Conservation (phyloP, 2,329 filamentous ascomycete species). For the Neofusicoccum kwambonambiense region DNA sequence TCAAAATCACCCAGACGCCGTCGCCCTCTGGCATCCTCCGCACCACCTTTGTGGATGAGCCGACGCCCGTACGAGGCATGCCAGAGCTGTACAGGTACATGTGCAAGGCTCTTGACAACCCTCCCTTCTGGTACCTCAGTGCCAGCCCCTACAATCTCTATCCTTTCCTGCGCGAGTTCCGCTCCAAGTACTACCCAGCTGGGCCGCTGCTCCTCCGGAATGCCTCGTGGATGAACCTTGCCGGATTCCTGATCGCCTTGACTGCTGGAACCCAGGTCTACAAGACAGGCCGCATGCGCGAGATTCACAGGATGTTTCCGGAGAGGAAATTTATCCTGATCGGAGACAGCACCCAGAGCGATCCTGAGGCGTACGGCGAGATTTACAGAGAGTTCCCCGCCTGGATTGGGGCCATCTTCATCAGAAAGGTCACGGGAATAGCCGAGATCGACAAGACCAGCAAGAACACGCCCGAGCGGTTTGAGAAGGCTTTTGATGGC, state of each 20-base stretch:
- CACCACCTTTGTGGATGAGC: slow-evolving; percentile 77
- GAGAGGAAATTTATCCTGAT: slow-evolving; percentile 76
- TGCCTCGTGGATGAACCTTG: slow-evolving; percentile 79
- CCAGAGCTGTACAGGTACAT: slow-evolving; percentile 75
- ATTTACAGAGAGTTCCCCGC: slow-evolving; percentile 66
- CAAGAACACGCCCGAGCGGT: slow-evolving; percentile 64
- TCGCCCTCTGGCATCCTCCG: slow-evolving; percentile 77
- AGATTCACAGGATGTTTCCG: slow-evolving; percentile 77
- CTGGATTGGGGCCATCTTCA: slow-evolving; percentile 82
- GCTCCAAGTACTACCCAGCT: slow-evolving; percentile 66
- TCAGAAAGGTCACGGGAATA: slow-evolving; percentile 78
- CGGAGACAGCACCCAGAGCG: slow-evolving; percentile 87
- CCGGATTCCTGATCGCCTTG: slow-evolving; percentile 74
- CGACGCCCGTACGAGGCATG: slow-evolving; percentile 74
- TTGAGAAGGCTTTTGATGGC: slow-evolving; percentile 77
- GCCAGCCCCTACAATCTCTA: slow-evolving; percentile 95
- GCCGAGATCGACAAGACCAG: slow-evolving; percentile 73
- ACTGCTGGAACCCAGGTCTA: slow-evolving; percentile 81
- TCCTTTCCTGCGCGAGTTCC: slow-evolving; percentile 76
- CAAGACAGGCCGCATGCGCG: slow-evolving; percentile 76
- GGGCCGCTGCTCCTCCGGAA: slow-evolving; percentile 85
- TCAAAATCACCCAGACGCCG: slow-evolving; percentile 84
- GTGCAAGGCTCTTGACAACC: slow-evolving; percentile 53
- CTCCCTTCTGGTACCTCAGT: slow-evolving; percentile 89
- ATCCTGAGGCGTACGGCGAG: slow-evolving; percentile 86